phyloP scores from a whole-genome alignment of 345 rosid genomes.

The Litchi chinensis region DNA sequence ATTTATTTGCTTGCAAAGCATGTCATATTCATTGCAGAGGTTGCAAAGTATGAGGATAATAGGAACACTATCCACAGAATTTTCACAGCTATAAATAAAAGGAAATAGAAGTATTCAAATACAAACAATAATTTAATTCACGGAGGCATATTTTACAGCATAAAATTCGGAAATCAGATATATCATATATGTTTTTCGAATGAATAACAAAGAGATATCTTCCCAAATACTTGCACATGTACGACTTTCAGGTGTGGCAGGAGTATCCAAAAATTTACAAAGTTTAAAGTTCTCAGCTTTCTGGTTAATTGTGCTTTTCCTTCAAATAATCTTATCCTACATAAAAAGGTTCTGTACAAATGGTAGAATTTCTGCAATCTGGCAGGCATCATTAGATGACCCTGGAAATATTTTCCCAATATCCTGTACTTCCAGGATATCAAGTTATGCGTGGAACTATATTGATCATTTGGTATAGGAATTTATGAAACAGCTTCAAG shows the following conservation, averaged over 20 bases:
- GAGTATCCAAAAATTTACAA: background rate
- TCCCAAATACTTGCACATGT: background rate
- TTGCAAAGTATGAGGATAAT: background rate
- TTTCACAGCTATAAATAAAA: slow-evolving; percentile 5
- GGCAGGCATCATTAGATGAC: slow-evolving; percentile 1
- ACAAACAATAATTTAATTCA: background rate
- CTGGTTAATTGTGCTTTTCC: background rate
- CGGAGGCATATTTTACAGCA: background rate
- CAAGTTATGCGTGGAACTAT: background rate
- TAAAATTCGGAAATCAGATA: background rate
- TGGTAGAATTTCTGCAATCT: background rate
- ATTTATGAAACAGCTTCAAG: background rate
- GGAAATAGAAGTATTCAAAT: background rate
- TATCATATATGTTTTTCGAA: background rate
- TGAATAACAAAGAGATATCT: background rate
- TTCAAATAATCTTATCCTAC: background rate
- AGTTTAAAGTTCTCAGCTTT: background rate
- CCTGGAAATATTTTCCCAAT: slow-evolving; percentile 2
- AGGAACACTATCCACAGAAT: background rate
- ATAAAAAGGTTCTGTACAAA: background rate
- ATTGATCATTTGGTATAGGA: background rate
- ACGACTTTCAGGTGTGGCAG: background rate
- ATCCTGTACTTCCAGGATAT: background rate
- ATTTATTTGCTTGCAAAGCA: slow-evolving; percentile 5
- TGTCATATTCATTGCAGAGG: background rate